These are phyloP conservation scores for Eimeria tenella DNA, from an alignment of 169 alveolate genomes.

Conservation along the genomic window DNA sequence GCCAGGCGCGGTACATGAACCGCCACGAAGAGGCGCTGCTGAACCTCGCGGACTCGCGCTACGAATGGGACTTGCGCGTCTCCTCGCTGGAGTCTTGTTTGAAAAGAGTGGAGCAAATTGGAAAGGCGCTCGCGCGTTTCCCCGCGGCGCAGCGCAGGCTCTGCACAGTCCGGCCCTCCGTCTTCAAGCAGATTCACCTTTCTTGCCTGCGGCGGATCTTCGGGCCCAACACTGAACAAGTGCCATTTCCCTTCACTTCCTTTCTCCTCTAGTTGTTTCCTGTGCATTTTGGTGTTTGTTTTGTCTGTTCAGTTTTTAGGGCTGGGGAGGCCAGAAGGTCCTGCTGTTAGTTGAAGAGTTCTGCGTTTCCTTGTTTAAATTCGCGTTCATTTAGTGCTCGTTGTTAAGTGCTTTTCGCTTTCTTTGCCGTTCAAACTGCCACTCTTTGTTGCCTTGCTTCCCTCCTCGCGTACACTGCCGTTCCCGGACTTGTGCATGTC, in stretches of 20 bases:
- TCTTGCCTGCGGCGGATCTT: constrained; percentile 29
- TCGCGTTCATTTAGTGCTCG: no score
- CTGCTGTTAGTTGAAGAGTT: no score
- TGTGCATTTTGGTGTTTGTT: no score
- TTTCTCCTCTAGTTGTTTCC: background rate
- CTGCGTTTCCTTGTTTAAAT: no score
- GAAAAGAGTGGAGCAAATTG: background rate
- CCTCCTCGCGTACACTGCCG: no score
- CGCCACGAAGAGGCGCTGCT: constrained; percentile 69
- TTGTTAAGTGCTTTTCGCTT: no score
- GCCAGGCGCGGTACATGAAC: constrained; percentile 65
- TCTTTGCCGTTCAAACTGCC: no score
- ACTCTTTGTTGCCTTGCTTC: no score
- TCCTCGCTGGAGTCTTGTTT: constrained; percentile 19
- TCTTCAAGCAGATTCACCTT: constrained; percentile 55
- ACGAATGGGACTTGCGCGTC: constrained; percentile 61
- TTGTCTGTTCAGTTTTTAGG: background rate
- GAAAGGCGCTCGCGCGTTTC: background rate
- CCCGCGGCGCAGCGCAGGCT: background rate
- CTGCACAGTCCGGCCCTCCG: constrained; percentile 38
- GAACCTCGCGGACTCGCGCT: constrained; percentile 61
- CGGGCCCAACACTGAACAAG: constrained; percentile 59
- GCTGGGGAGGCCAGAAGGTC: no score
- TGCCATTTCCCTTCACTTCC: background rate
- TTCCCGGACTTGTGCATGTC: no score